A percentile compares a stretch with the other conserved stretches of the same genome.
These are phyloP conservation scores for Penicillium daleae DNA, from an alignment of 495 filamentous ascomycete species.

Conservation along the genomic window DNA sequence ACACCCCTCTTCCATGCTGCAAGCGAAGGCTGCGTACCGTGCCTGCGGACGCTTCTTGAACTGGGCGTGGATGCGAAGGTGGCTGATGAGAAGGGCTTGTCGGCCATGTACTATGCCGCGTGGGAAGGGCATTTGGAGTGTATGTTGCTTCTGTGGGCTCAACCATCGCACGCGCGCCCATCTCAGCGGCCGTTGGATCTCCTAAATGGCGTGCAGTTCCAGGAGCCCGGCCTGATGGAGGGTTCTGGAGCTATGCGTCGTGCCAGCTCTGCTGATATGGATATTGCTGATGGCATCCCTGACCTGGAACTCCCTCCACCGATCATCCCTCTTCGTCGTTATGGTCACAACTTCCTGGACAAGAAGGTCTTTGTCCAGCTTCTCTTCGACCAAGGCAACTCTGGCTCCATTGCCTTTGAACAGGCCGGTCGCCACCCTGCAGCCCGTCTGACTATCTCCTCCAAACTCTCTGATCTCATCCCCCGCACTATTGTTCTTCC, in stretches of 20 bases:
- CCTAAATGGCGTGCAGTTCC: slow-evolving; percentile 41
- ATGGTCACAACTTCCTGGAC: slow-evolving; percentile 98
- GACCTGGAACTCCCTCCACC: slow-evolving; percentile 91
- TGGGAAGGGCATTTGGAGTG: slow-evolving; percentile 98
- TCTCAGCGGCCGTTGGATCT: slow-evolving; percentile 39
- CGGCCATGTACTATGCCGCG: slow-evolving; percentile 96
- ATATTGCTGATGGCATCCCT: slow-evolving; percentile 86
- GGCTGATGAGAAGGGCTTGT: slow-evolving; percentile 87
- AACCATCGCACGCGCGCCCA: slow-evolving; percentile 31
- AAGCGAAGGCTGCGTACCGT: slow-evolving; percentile 92
- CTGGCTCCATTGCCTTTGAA: slow-evolving; percentile 83
- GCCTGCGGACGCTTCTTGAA: slow-evolving; percentile 76
- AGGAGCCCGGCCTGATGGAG: slow-evolving; percentile 36
- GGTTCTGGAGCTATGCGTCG: slow-evolving; percentile 47
- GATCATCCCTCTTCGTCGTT: slow-evolving; percentile 90
- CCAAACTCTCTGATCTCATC: slow-evolving; percentile 92
- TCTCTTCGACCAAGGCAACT: slow-evolving; percentile 72
- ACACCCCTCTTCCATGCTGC: slow-evolving; percentile 95
- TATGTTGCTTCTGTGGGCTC: slow-evolving; percentile 82
- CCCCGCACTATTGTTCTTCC: slow-evolving; percentile 93
- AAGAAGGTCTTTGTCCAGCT: slow-evolving; percentile 94
- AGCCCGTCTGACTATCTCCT: slow-evolving; percentile 92
- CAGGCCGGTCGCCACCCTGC: slow-evolving; percentile 95
- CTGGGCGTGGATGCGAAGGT: slow-evolving; percentile 74
- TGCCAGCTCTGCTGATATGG: slow-evolving; percentile 64